Conservation (phyloP, 192 early-diverging fungal species). For the Allomyces arbusculus region DNA sequence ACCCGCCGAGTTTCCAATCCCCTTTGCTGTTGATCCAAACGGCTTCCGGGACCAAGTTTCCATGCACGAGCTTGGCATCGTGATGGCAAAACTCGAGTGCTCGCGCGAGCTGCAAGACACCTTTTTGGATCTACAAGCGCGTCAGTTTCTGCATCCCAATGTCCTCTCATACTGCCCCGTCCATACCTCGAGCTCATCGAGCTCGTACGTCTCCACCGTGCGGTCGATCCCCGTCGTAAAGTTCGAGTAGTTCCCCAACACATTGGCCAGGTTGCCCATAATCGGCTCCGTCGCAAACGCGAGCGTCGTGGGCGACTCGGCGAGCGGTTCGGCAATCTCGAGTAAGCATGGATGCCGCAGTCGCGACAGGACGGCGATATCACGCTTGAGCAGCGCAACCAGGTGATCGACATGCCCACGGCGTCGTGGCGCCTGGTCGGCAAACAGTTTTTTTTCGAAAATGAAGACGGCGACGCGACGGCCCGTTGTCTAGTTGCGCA, state of each 20-base stretch:
- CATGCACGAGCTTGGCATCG: constrained; percentile 52
- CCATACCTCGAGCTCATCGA: constrained; percentile 46
- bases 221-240: constrained; percentile 7
- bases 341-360: constrained; percentile 60
- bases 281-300: constrained; percentile 64
- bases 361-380: constrained; percentile 26
- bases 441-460: neutral
- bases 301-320: constrained; percentile 37
- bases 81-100: constrained; percentile 56
- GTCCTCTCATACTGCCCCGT: too few relatives aligned
- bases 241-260: constrained; percentile 32
- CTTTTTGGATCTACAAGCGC: constrained; percentile 42
- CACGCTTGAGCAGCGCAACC: neutral
- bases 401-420: neutral
- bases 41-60: constrained; percentile 45
- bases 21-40: constrained; percentile 59
- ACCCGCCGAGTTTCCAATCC: constrained; percentile 62
- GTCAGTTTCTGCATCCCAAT: neutral
- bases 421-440: neutral
- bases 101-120: constrained; percentile 46
- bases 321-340: constrained; percentile 51
- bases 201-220: constrained; percentile 32
- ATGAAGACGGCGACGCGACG: constrained; percentile 45
- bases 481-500: constrained; percentile 30
- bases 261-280: constrained; percentile 34